Percentiles rank a stretch among this genome's conserved stretches.
Conservation (phyloP, 2,329 filamentous ascomycete genomes). For the Fusarium neocosmosporiellum region DNA sequence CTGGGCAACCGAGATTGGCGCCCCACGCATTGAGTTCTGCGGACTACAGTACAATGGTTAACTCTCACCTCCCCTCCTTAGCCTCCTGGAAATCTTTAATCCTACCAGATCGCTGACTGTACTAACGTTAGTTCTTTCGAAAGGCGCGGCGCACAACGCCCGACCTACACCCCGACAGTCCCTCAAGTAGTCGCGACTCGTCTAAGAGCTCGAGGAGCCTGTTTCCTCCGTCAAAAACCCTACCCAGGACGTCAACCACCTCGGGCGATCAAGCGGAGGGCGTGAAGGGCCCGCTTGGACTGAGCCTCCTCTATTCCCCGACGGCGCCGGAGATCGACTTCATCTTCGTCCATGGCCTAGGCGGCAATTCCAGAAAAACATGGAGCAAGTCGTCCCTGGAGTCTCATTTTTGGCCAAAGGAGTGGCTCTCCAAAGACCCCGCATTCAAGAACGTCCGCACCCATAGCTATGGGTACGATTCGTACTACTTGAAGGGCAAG, state of each 20-base stretch:
- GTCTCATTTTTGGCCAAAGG: constrained; percentile 52
- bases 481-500: constrained; percentile 43
- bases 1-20: not conserved
- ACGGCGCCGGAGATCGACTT: constrained; percentile 43
- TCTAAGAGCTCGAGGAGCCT: constrained; percentile 3
- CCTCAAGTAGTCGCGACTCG: constrained; percentile 10
- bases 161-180: not conserved
- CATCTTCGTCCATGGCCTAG: constrained; percentile 55
- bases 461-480: constrained; percentile 49
- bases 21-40: not conserved
- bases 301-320: constrained; percentile 38
- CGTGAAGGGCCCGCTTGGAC: constrained; percentile 22
- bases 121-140: constrained; percentile 32
- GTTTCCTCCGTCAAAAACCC: constrained; percentile 20
- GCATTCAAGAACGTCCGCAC: constrained; percentile 41
- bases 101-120: constrained; percentile 1
- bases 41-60: constrained; percentile 21
- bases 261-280: not conserved
- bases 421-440: constrained; percentile 38
- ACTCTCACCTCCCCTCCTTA: not conserved
- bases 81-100: not conserved
- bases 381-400: constrained; percentile 47
- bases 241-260: constrained; percentile 7
- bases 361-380: constrained; percentile 52
- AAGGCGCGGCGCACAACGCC: constrained; percentile 19